These are phyloP conservation scores for Fraxinus sp. DNA, from an alignment of 305 asterid species.

Conservation along the genomic window DNA sequence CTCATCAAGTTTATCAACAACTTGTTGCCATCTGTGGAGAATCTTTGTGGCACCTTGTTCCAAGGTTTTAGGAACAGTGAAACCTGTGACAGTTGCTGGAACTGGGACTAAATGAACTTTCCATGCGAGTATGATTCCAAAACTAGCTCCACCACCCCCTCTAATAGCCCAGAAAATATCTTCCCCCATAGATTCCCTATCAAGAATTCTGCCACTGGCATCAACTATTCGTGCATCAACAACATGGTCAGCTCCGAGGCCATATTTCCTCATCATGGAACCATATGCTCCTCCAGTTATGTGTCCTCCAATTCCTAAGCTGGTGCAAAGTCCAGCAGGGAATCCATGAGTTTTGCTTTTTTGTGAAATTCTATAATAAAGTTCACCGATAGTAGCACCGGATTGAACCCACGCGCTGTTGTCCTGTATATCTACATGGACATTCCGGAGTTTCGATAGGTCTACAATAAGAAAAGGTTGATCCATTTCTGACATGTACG, in stretches of 20 bases:
- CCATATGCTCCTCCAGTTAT: conserved; percentile 82
- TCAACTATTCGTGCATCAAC: conserved; percentile 62
- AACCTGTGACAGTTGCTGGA: conserved; percentile 59
- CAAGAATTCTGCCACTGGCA: conserved; percentile 51
- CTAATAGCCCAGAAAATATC: conserved; percentile 77
- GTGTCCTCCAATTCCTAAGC: conserved; percentile 78
- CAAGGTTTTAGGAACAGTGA: conserved; percentile 57
- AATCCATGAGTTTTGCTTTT: conserved; percentile 60
- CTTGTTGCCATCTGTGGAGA: conserved; percentile 64
- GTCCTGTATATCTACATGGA: conserved; percentile 29
- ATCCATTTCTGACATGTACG: conserved; percentile 47
- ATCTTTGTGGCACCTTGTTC: conserved; percentile 57
- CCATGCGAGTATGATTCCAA: conserved; percentile 64
- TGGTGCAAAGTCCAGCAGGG: conserved; percentile 74
- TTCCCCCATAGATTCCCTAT: conserved; percentile 64
- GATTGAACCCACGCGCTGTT: conserved; percentile 33
- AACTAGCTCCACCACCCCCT: conserved; percentile 74
- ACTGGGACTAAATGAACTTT: conserved; percentile 55
- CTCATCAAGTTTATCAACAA: conserved; percentile 59
- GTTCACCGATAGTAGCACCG: conserved; percentile 54
- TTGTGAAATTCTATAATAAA: conserved; percentile 56
- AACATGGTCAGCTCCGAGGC: conserved; percentile 71
- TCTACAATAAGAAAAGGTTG: conserved; percentile 53
- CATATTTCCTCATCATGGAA: conserved; percentile 61
- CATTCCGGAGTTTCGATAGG: conserved; percentile 49